phyloP scores from a whole-genome alignment of 2,329 filamentous ascomycete genomes.

The Aureobasidium sp. region DNA sequence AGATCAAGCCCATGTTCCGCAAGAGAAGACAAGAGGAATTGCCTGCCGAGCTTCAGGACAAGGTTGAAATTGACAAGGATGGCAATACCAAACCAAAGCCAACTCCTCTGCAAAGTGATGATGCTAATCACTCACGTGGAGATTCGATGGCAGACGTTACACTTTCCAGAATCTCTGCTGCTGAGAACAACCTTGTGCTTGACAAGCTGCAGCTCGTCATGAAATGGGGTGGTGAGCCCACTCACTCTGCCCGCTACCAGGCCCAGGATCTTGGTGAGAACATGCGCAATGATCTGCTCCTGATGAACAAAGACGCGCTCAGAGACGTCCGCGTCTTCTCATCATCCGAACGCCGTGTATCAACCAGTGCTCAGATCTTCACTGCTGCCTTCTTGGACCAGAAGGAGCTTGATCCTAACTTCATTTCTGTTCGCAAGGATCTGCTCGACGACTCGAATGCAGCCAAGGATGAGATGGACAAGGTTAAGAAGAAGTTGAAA shows the following conservation, averaged over 20 bases:
- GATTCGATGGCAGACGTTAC: conserved; percentile 86
- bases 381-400: conserved; percentile 80
- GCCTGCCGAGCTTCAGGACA: conserved; percentile 22
- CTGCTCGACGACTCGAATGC: conserved; percentile 95
- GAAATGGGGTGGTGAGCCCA: conserved; percentile 98
- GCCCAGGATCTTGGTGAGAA: conserved; percentile 90
- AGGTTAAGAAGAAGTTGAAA: conserved; percentile 99
- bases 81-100: conserved; percentile 20
- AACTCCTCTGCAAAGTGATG: not conserved
- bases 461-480: conserved; percentile 98
- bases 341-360: conserved; percentile 89
- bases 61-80: conserved; percentile 13
- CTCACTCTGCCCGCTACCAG: conserved; percentile 93
- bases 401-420: conserved; percentile 76
- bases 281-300: conserved; percentile 87
- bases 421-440: conserved; percentile 88
- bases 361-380: conserved; percentile 95
- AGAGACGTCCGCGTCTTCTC: conserved; percentile 93
- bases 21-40: conserved; percentile 67
- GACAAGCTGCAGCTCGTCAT: conserved; percentile 97
- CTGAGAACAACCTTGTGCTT: conserved; percentile 83
- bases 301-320: conserved; percentile 86
- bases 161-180: conserved; percentile 87
- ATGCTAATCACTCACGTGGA: conserved; percentile 52
- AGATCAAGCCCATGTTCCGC: conserved; percentile 98